These are phyloP conservation scores for Acacia confusa DNA, from an alignment of 306 rosid genomes.

Conservation along the genomic window DNA sequence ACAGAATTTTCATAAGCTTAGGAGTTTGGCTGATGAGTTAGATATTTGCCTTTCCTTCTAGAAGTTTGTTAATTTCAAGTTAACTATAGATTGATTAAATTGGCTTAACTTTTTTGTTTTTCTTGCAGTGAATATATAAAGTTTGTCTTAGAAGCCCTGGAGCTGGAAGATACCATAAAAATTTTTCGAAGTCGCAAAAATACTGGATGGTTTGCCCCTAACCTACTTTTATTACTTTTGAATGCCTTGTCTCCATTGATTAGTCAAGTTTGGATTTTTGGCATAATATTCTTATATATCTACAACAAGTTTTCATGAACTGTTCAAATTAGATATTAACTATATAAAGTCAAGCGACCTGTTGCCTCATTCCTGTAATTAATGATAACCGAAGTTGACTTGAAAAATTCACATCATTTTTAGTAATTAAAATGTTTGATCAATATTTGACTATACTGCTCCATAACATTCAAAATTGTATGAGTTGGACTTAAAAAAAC, in stretches of 20 bases:
- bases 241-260: not conserved
- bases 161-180: slow-evolving; percentile 84
- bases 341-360: no score
- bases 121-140: slow-evolving; percentile 81
- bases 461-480: no score
- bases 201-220: slow-evolving; percentile 76
- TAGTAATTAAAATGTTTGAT: no score
- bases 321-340: no score
- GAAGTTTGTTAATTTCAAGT: no score
- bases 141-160: slow-evolving; percentile 79
- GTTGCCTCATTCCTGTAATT: no score
- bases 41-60: not conserved
- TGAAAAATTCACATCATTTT: no score
- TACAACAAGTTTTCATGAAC: no score
- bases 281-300: not conserved
- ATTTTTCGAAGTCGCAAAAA: slow-evolving; percentile 63
- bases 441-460: no score
- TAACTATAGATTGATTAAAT: not conserved
- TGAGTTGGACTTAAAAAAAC: no score
- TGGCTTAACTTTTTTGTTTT: not conserved
- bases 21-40: not conserved
- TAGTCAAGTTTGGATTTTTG: not conserved
- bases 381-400: no score
- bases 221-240: slow-evolving; percentile 12
- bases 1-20: not conserved